phyloP scores from a whole-genome alignment of 192 early-diverging fungal genomes.

The Backusella australiensis region DNA sequence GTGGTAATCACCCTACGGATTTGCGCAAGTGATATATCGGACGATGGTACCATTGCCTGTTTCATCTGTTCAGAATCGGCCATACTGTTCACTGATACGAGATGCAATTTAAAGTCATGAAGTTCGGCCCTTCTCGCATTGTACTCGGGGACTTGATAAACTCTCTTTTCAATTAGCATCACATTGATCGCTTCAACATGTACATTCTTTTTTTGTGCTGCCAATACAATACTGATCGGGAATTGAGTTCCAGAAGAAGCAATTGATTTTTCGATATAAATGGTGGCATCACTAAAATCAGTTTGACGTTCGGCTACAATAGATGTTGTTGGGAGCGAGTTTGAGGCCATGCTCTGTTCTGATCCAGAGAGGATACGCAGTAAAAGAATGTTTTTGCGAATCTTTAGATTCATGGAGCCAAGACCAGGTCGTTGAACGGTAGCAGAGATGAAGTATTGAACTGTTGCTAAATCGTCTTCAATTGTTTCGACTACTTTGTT shows the following conservation, averaged over 20 bases:
- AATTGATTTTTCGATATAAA: constrained; percentile 27
- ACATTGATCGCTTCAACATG: constrained; percentile 23
- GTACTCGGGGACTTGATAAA: constrained; percentile 27
- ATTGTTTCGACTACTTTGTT: constrained; percentile 33
- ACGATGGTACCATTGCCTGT: background rate
- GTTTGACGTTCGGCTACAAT: constrained; percentile 19
- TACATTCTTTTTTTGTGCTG: constrained; percentile 16
- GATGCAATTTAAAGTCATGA: constrained; percentile 18
- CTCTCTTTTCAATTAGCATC: constrained; percentile 21
- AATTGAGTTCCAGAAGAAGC: constrained; percentile 33
- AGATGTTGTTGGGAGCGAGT: constrained; percentile 16
- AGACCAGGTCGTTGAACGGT: constrained; percentile 13
- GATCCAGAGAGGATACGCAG: constrained; percentile 24
- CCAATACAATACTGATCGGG: constrained; percentile 21
- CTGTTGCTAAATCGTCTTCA: constrained; percentile 32
- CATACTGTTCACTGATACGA: constrained; percentile 8
- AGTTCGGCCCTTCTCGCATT: constrained; percentile 18
- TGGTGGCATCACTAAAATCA: constrained; percentile 15
- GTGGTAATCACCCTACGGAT: constrained; percentile 12
- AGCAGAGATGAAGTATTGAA: constrained; percentile 17
- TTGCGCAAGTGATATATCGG: background rate
- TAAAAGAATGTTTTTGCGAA: constrained; percentile 21
- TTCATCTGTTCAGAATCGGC: background rate
- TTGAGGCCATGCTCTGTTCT: constrained; percentile 8
- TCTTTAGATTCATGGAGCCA: constrained; percentile 8